Conservation (phyloP, 2,329 filamentous ascomycete genomes). For the Fusarium avenaceum region DNA sequence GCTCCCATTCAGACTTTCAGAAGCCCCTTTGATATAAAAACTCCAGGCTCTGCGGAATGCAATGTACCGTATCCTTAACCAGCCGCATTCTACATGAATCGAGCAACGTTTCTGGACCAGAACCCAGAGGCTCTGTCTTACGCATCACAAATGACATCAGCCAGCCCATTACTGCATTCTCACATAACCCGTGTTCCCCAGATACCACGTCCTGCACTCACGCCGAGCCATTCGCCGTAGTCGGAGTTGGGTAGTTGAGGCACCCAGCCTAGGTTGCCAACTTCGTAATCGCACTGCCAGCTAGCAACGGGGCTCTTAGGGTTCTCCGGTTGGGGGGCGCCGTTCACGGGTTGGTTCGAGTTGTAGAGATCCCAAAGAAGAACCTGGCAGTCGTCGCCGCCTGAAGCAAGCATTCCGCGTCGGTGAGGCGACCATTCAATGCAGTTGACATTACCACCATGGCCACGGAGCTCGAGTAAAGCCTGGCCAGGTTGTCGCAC, state of each 20-base stretch:
- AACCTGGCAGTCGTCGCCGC: slow-evolving; percentile 91
- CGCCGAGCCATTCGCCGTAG: slow-evolving; percentile 85
- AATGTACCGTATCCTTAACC: slow-evolving; percentile 44
- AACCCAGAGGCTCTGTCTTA: slow-evolving; percentile 14
- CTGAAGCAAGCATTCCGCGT: slow-evolving; percentile 89
- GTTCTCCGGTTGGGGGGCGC: slow-evolving; percentile 66
- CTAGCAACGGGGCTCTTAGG: slow-evolving; percentile 77
- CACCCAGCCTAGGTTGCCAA: slow-evolving; percentile 87
- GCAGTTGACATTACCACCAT: slow-evolving; percentile 87
- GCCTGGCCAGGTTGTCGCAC: slow-evolving; percentile 97
- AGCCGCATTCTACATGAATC: slow-evolving; percentile 45
- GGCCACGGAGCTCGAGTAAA: slow-evolving; percentile 90
- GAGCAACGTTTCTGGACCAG: slow-evolving; percentile 28
- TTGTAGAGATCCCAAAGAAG: slow-evolving; percentile 94
- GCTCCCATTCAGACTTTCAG: slow-evolving; percentile 37
- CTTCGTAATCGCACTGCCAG: slow-evolving; percentile 90
- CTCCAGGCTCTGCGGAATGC: slow-evolving; percentile 49
- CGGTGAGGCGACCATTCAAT: slow-evolving; percentile 95
- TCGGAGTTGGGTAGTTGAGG: slow-evolving; percentile 77
- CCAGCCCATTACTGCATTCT: slow-evolving; percentile 37
- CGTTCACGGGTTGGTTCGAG: slow-evolving; percentile 62
- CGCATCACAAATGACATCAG: slow-evolving; percentile 33
- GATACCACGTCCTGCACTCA: slow-evolving; percentile 83
- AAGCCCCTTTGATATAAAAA: slow-evolving; percentile 41
- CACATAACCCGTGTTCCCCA: slow-evolving; percentile 75